Conservation (phyloP, 192 early-diverging fungal genomes). For the Gonapodya sp. region DNA sequence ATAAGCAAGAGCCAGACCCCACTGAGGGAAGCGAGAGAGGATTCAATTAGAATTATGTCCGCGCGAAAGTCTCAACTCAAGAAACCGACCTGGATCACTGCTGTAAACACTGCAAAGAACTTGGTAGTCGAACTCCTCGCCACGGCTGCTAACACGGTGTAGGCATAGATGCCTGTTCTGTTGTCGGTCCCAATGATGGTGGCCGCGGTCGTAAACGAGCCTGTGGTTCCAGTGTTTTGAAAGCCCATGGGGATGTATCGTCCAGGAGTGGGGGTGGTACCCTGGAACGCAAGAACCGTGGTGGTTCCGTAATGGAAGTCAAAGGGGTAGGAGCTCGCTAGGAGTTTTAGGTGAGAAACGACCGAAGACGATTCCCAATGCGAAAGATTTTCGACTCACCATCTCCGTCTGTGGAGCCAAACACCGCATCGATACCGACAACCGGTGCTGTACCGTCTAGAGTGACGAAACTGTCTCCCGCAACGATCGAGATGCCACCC, state of each 20-base stretch:
- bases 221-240: not conserved
- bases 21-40: not conserved
- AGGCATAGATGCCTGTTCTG: not conserved
- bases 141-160: not conserved
- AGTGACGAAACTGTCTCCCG: not conserved
- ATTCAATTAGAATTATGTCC: not conserved
- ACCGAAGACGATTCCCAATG: too few relatives aligned
- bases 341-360: too few relatives aligned
- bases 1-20: not conserved
- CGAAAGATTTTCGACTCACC: not conserved
- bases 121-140: not conserved
- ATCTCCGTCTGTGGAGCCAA: not conserved
- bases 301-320: not conserved
- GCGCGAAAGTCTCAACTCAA: not conserved
- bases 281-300: not conserved
- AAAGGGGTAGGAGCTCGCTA: not conserved
- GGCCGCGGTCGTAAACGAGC: not conserved
- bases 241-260: not conserved
- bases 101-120: conserved; percentile 2
- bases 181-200: not conserved
- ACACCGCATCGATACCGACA: not conserved
- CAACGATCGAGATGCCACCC: not conserved
- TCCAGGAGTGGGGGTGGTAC: not conserved
- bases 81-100: not conserved
- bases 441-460: not conserved